These are phyloP conservation scores for Phytophthora foliorum DNA, from an alignment of 352 stramenopile species.

Conservation along the genomic window DNA sequence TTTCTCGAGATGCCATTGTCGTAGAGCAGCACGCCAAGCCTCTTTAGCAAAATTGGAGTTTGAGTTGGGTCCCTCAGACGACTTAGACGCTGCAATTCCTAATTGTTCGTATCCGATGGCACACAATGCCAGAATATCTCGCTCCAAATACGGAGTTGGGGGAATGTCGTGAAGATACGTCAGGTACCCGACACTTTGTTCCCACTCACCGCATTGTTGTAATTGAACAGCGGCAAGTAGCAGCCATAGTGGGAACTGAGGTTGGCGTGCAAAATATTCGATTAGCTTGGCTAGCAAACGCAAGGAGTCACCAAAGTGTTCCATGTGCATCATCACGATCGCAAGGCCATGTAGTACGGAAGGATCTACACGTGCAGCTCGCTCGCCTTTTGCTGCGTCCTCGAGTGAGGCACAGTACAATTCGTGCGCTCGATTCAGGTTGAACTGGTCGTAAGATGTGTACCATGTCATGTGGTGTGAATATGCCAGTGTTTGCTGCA, in stretches of 20 bases:
- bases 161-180: slow-evolving; percentile 65
- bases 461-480: slow-evolving; percentile 81
- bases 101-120: slow-evolving; percentile 63
- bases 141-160: slow-evolving; percentile 61
- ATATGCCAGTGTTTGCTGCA: slow-evolving; percentile 54
- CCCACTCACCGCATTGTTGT: slow-evolving; percentile 61
- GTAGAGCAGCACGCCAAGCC: slow-evolving; percentile 67
- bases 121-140: slow-evolving; percentile 66
- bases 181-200: slow-evolving; percentile 69
- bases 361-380: slow-evolving; percentile 35
- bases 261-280: slow-evolving; percentile 57
- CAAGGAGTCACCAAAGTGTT: slow-evolving; percentile 59
- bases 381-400: background rate
- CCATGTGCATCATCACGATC: slow-evolving; percentile 72
- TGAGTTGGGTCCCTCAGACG: background rate
- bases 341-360: slow-evolving; percentile 68
- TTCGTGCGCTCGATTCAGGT: slow-evolving; percentile 58
- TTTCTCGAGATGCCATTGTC: slow-evolving; percentile 60
- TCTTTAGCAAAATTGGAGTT: slow-evolving; percentile 42
- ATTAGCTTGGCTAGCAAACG: slow-evolving; percentile 68
- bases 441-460: slow-evolving; percentile 58
- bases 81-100: background rate
- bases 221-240: slow-evolving; percentile 70
- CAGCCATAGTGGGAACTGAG: slow-evolving; percentile 62
- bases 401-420: slow-evolving; percentile 52